These are phyloP conservation scores for Penicillium digitatum DNA, from an alignment of 2,329 filamentous ascomycete species.

Conservation along the genomic window DNA sequence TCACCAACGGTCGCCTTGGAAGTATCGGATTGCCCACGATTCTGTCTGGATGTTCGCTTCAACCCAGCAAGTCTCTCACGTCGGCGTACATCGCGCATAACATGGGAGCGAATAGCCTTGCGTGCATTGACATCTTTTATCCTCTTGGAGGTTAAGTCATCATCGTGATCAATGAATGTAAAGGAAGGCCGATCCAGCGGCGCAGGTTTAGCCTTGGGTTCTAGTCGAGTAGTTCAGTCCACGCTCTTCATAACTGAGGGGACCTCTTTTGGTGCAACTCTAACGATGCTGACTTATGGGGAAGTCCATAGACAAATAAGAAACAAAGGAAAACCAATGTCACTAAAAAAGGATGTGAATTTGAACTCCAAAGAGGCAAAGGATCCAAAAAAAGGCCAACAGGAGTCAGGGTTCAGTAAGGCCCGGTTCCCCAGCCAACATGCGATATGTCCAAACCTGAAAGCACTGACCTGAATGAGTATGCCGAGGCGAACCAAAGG, in stretches of 20 bases:
- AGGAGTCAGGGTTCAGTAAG: background rate
- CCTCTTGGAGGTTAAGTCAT: conserved; percentile 37
- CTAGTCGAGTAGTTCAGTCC: conserved; percentile 13
- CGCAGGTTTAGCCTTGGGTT: conserved; percentile 18
- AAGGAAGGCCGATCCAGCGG: conserved; percentile 32
- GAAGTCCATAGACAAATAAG: conserved; percentile 3
- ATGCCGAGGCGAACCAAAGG: conserved; percentile 15
- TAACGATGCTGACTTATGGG: background rate
- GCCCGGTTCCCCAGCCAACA: background rate
- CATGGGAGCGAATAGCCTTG: conserved; percentile 43
- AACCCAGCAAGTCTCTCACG: conserved; percentile 39
- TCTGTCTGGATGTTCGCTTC: conserved; percentile 34
- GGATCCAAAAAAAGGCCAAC: background rate
- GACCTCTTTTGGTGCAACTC: background rate
- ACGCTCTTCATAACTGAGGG: background rate
- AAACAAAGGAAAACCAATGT: background rate
- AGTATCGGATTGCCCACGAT: conserved; percentile 9
- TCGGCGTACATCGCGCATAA: conserved; percentile 43
- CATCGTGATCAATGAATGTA: conserved; percentile 43
- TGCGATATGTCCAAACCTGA: background rate
- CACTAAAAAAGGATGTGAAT: background rate
- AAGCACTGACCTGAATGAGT: conserved; percentile 28
- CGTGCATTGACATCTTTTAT: conserved; percentile 40
- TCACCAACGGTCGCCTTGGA: conserved; percentile 5
- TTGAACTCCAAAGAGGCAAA: background rate